Evolutionary conservation across 371 early-diverging fungal genomes (phyloP), one percentile per base, ranked within the genome.

Genomic region (Mucor piriformis): DNA sequence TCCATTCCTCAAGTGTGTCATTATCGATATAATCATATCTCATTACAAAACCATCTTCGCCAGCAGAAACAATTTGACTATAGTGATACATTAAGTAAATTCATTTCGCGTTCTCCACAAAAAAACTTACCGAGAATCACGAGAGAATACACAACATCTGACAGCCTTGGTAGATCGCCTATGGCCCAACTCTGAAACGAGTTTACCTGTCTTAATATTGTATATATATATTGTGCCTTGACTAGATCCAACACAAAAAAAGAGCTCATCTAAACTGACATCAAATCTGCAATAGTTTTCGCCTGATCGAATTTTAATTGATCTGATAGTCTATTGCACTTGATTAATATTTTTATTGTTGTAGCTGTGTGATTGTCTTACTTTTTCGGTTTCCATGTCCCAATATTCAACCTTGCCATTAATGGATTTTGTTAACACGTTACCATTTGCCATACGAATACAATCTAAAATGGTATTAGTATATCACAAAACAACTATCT

Each of bases 31-130:
- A 90, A 64, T 91, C 92, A 65, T 89, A 93, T 60, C 94, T 75
- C 91, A 93, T 90, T 29, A 94, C 82, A 62, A 90, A 89, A 0
- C 90, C 87, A 46, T 90, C 92, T 51, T 92, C 92, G 23, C 92
- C 89, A 24, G 81, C 89, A 61, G 85, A 86, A 6, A 92, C 57
- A 20, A 94, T 78, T 54, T 88, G 87, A 33, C 89, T 88, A 64
- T 6, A 50, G 29, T 7, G 11, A 10, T 13, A 11, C 7, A 20
- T 8, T 43, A 1, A 43, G 23, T 46, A 20, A 24, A 7, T 20
- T 10, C 6, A 40, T 15, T 55, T 29, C n/a, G n/a, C n/a, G n/a
- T n/a, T n/a, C n/a, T n/a, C n/a, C n/a, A 16, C 29, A n/a, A 50
- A 50, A 16, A 24, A 16, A n/a, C 75, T 66, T 81, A 87, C 89